These are phyloP conservation scores for Bipolaris cookei DNA, from an alignment of 2,329 filamentous ascomycete genomes.

Conservation along the genomic window DNA sequence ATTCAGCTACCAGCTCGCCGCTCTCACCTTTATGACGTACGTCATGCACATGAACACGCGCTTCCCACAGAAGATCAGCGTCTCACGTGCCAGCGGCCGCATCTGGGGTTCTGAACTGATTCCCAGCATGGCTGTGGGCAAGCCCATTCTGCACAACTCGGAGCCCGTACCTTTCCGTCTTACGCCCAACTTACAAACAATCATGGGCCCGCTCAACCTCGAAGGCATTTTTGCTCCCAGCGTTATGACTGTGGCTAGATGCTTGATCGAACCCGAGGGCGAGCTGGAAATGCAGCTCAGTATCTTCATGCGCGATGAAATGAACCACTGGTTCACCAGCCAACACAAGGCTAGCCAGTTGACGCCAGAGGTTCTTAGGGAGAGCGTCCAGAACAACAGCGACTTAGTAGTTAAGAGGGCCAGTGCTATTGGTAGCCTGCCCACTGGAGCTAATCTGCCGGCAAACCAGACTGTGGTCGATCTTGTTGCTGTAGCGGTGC, in stretches of 20 bases:
- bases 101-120: constrained; percentile 97
- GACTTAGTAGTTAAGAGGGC: constrained; percentile 92
- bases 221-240: constrained; percentile 96
- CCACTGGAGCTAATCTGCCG: constrained; percentile 76
- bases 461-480: constrained; percentile 98
- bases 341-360: constrained; percentile 65
- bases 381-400: constrained; percentile 83
- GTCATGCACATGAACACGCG: constrained; percentile 96
- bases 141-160: constrained; percentile 91
- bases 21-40: constrained; percentile 98
- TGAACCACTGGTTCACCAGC: constrained; percentile 94
- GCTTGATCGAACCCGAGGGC: constrained; percentile 78
- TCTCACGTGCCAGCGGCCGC: constrained; percentile 81
- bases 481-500: constrained; percentile 87
- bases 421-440: constrained; percentile 78
- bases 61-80: constrained; percentile 94
- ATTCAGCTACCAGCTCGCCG: constrained; percentile 93
- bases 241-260: constrained; percentile 95
- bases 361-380: constrained; percentile 72
- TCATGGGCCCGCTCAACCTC: constrained; percentile 94
- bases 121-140: constrained; percentile 81
- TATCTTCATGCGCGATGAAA: constrained; percentile 95
- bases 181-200: constrained; percentile 91
- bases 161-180: constrained; percentile 97
- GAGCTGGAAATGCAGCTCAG: constrained; percentile 95